A percentile compares a stretch with the other conserved stretches of the same genome.
These are phyloP conservation scores for Blastobotrys peoriensis DNA, from an alignment of 805 yeast genomes.

Conservation along the genomic window DNA sequence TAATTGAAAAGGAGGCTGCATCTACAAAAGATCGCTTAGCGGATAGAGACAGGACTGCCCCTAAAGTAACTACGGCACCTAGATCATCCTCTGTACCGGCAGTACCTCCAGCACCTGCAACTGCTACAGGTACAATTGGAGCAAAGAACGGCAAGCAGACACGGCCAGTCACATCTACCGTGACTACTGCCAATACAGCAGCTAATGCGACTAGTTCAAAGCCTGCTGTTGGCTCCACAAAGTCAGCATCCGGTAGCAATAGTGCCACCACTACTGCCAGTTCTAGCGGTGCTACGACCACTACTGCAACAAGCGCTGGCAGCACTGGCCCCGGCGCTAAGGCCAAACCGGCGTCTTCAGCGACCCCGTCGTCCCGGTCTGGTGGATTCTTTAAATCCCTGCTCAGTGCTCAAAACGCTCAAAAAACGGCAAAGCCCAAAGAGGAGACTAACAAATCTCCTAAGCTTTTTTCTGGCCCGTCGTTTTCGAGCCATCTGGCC, in stretches of 20 bases:
- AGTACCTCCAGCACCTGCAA: neutral
- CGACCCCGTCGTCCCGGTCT: conserved; percentile 1
- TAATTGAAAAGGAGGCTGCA: neutral
- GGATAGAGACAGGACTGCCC: no score
- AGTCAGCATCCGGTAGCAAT: neutral
- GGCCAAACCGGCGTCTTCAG: neutral
- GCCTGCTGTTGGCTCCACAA: neutral
- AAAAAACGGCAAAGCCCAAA: conserved; percentile 2
- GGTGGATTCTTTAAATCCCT: conserved; percentile 10
- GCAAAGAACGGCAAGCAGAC: neutral
- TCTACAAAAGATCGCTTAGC: neutral
- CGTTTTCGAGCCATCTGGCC: conserved; percentile 14
- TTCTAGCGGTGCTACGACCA: conserved; percentile 1
- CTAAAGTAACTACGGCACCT: neutral
- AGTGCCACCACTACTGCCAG: conserved; percentile 4
- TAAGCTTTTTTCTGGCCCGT: conserved; percentile 12
- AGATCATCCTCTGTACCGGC: neutral
- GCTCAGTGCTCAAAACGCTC: conserved; percentile 4
- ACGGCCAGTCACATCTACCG: neutral
- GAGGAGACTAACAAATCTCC: conserved; percentile 5
- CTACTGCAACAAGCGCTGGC: neutral
- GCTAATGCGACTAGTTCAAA: no score
- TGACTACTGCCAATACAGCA: neutral
- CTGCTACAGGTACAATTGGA: neutral
- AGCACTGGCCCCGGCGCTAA: neutral